Base-by-base conservation (phyloP, 441 rosid species). In the Pelargonium cotyledonis region DNA sequence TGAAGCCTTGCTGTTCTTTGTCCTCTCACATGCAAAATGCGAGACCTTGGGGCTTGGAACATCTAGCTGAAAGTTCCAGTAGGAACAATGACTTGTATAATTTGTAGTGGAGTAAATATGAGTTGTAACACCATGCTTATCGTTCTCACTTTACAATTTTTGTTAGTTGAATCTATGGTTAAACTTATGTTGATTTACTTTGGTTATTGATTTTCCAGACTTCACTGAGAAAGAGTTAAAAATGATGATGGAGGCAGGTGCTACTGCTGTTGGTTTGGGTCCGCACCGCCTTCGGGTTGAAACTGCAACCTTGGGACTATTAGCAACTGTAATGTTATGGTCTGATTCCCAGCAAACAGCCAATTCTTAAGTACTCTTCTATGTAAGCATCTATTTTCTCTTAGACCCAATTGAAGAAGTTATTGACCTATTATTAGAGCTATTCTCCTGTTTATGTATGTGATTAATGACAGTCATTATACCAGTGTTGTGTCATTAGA, bases 231-330 rank as follows among this genome's bases (percentile, higher is more conserved):
- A 82, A 72, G 91, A 93, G 83, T 76, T 79, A 74, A 70, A 77
- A 44, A 55, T 70, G 82, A 80, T 88, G 72, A 65, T 76, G 70
- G 83, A 89, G 80, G 95, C 87, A 55, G 93, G 96, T 4, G 93
- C 87, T 60, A 85, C 73, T 49, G 81, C 90, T 10, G 87, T 93
- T 65, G 91, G 98, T 69, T 96, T 88, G 2, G 97, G 96, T 29
- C 90, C 90, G 15, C 92, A 86, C 73, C 85, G 95, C 18, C 78
- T 91, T 62, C 86, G 93, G 70, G 93, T 91, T 66, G 98, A 93
- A 88, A 88, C 97, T 8, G 96, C 96, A 51, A 84, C 95, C 67
- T 72, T 89, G 65, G 90, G 92, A 66, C 88, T 91, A 74, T 68
- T 91, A 65, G 87, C 89, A 43, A 85, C 90, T 41, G 78, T 88